These are phyloP conservation scores for Musa beccarii DNA, from an alignment of 176 grass and related monocot species.

Conservation along the genomic window DNA sequence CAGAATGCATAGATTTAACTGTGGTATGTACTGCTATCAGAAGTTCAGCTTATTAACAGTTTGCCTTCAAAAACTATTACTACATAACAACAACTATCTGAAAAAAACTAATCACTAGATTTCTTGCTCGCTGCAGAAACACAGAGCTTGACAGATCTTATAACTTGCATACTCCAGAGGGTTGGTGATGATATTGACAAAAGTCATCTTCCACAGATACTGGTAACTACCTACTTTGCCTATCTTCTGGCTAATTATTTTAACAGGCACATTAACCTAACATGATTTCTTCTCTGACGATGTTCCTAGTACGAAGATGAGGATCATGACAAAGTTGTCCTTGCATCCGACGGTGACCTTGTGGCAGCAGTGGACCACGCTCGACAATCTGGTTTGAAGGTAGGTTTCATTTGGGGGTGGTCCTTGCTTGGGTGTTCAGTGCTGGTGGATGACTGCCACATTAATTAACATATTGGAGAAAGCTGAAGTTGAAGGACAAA, in stretches of 20 bases:
- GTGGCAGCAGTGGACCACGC: constrained; percentile 80
- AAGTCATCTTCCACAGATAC: constrained; percentile 80
- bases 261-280: neutral
- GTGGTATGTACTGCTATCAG: constrained; percentile 41
- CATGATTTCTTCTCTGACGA: neutral
- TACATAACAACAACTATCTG: too few species aligned
- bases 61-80: neutral
- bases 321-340: constrained; percentile 88
- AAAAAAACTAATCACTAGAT: neutral
- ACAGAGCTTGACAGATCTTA: constrained; percentile 65
- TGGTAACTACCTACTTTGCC: constrained; percentile 40
- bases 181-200: constrained; percentile 75
- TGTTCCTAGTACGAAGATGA: constrained; percentile 71
- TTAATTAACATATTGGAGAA: too few species aligned
- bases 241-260: neutral
- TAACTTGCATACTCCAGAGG: constrained; percentile 80
- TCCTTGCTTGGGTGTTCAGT: neutral
- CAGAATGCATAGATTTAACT: constrained; percentile 97
- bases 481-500: too few species aligned
- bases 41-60: neutral
- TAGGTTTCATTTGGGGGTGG: constrained; percentile 12
- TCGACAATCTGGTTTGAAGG: constrained; percentile 91
- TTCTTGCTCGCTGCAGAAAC: constrained; percentile 34
- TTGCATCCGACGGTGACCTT: constrained; percentile 76
- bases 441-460: too few species aligned